phyloP scores from a whole-genome alignment of 2,329 filamentous ascomycete genomes.

The Claviceps capensis region DNA sequence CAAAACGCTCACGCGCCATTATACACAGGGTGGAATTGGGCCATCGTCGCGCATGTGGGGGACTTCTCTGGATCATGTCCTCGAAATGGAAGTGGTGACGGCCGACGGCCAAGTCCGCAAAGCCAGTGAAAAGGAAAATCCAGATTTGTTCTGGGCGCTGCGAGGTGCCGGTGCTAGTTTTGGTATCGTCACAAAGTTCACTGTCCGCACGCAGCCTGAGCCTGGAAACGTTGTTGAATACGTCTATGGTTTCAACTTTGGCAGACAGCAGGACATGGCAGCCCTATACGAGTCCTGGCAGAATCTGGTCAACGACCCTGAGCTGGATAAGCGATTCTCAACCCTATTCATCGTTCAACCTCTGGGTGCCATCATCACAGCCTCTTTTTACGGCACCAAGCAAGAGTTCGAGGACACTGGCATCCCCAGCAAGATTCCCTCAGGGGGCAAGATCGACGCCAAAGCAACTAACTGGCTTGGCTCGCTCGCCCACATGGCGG shows the following conservation, averaged over 20 bases:
- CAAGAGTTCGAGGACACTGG: constrained; percentile 39
- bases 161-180: constrained; percentile 43
- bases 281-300: constrained; percentile 45
- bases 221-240: constrained; percentile 45
- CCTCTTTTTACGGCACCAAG: constrained; percentile 46
- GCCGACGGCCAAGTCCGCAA: constrained; percentile 37
- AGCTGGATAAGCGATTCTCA: constrained; percentile 44
- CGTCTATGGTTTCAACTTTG: constrained; percentile 38
- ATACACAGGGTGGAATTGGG: constrained; percentile 38
- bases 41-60: constrained; percentile 48
- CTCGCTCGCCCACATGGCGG: constrained; percentile 37
- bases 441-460: constrained; percentile 24
- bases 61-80: constrained; percentile 38
- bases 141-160: constrained; percentile 42
- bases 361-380: constrained; percentile 40
- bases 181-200: constrained; percentile 43
- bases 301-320: constrained; percentile 36
- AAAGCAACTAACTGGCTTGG: constrained; percentile 50
- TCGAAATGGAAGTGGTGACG: constrained; percentile 42
- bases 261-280: constrained; percentile 32
- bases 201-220: constrained; percentile 40
- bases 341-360: constrained; percentile 41
- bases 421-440: constrained; percentile 33
- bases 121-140: constrained; percentile 32
- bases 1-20: not conserved